Conservation (phyloP, 2,329 filamentous ascomycete genomes). For the Colletotrichum cordylinicola region DNA sequence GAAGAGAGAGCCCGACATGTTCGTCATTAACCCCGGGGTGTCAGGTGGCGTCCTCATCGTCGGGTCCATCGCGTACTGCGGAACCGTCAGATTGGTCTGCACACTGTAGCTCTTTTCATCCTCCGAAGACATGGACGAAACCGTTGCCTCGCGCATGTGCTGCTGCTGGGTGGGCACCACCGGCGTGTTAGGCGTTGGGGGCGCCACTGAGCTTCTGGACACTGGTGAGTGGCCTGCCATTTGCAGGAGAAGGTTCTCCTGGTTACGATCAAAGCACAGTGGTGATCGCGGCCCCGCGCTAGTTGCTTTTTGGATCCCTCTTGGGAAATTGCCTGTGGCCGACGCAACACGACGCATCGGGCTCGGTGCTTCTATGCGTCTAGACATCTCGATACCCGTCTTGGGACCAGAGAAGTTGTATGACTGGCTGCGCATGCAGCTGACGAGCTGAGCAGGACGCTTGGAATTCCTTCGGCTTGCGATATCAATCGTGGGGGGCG, state of each 20-base stretch:
- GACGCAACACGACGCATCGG: conserved; percentile 62
- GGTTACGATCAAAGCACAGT: conserved; percentile 48
- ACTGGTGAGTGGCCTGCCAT: conserved; percentile 44
- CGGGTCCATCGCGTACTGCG: conserved; percentile 38
- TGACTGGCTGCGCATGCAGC: conserved; percentile 49
- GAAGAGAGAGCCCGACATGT: conserved; percentile 45
- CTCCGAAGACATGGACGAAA: conserved; percentile 43
- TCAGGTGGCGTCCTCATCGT: conserved; percentile 59
- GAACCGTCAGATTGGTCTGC: conserved; percentile 26
- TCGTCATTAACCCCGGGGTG: conserved; percentile 54
- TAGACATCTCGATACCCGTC: conserved; percentile 52
- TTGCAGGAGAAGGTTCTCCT: conserved; percentile 50
- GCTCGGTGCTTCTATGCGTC: conserved; percentile 48
- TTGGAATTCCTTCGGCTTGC: conserved; percentile 58
- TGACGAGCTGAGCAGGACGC: conserved; percentile 53
- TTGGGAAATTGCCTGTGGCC: conserved; percentile 46
- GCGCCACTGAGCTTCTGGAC: conserved; percentile 47
- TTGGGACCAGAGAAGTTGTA: conserved; percentile 43
- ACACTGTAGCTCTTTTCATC: conserved; percentile 34
- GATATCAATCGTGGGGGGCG: conserved; percentile 58
- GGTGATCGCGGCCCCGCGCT: conserved; percentile 47
- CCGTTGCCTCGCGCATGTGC: conserved; percentile 42
- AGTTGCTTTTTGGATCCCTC: conserved; percentile 45
- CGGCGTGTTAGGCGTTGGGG: conserved; percentile 56
- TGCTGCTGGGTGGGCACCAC: conserved; percentile 43